phyloP scores from a whole-genome alignment of 169 alveolate genomes.

The Prorocentrum cordatum region DNA sequence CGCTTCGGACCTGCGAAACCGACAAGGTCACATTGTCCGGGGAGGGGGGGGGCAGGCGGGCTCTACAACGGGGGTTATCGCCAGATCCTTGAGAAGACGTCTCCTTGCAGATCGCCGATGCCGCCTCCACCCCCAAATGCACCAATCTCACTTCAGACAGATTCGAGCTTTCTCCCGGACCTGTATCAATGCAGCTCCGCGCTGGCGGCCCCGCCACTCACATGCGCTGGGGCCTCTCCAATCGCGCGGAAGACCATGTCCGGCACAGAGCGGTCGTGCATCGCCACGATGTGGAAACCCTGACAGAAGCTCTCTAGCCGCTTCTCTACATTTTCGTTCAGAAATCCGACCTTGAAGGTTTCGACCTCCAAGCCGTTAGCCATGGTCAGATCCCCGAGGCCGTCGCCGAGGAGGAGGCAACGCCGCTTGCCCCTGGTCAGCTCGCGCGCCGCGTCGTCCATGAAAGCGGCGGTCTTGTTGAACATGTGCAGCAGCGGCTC shows the following conservation, averaged over 20 bases:
- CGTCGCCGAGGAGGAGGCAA: slow-evolving; percentile 38
- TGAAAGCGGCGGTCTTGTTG: slow-evolving; percentile 56
- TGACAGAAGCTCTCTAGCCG: slow-evolving; percentile 24
- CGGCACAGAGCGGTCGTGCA: slow-evolving; percentile 21
- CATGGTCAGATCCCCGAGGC: slow-evolving; percentile 42
- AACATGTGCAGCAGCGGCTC: slow-evolving; percentile 51
- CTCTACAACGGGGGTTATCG: no score
- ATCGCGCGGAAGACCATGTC: slow-evolving; percentile 16
- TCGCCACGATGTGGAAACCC: slow-evolving; percentile 20
- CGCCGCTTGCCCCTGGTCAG: not conserved
- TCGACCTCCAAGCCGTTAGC: slow-evolving; percentile 26
- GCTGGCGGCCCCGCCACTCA: no score
- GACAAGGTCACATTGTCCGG: no score
- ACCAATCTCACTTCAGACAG: no score
- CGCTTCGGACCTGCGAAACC: no score
- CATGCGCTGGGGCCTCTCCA: not conserved
- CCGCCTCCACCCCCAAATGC: no score
- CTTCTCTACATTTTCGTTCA: slow-evolving; percentile 41
- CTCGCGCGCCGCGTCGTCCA: not conserved
- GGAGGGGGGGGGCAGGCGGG: no score
- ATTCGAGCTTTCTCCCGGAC: no score
- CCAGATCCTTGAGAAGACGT: no score
- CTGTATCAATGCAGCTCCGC: no score
- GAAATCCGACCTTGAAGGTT: slow-evolving; percentile 25
- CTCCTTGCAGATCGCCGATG: no score